phyloP scores from a whole-genome alignment of 805 yeast genomes.

The Blastobotrys americana region DNA sequence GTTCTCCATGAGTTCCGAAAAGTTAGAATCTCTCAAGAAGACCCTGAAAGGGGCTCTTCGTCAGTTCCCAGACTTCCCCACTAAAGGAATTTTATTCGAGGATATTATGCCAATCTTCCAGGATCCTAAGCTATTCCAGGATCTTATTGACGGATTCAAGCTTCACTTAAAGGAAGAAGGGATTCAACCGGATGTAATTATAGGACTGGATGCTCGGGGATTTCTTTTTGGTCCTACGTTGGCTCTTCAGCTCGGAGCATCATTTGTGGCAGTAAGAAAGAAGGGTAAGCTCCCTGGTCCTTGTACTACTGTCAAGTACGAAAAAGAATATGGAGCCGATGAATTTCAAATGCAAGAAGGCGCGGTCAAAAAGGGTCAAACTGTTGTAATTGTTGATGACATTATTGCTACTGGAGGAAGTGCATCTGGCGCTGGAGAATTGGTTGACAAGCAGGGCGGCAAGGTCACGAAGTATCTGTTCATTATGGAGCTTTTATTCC shows the following conservation, averaged over 20 bases:
- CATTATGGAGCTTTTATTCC: conserved; percentile 90
- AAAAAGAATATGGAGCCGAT: conserved; percentile 90
- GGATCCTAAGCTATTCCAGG: conserved; percentile 71
- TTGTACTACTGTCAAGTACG: conserved; percentile 59
- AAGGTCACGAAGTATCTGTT: conserved; percentile 74
- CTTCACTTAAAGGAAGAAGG: conserved; percentile 53
- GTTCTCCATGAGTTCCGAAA: background rate
- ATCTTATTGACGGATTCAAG: conserved; percentile 73
- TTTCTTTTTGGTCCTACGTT: conserved; percentile 93
- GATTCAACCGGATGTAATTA: conserved; percentile 72
- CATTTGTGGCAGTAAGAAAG: conserved; percentile 93
- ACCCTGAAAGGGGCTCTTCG: conserved; percentile 28
- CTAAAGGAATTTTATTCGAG: conserved; percentile 87
- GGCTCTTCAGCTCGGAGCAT: conserved; percentile 81
- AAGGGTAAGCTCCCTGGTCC: conserved; percentile 93
- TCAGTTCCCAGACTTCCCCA: conserved; percentile 92
- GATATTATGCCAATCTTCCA: conserved; percentile 94
- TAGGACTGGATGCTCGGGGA: conserved; percentile 96
- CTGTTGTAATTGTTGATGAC: conserved; percentile 86
- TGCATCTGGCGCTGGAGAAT: conserved; percentile 87
- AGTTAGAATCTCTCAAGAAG: conserved; percentile 12
- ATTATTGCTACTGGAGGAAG: conserved; percentile 98
- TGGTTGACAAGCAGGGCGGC: conserved; percentile 61
- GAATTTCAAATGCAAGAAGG: conserved; percentile 80
- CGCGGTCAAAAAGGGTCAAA: conserved; percentile 71